Conservation (phyloP, 75 land plant genomes). For the Sequoiadendron giganteum region DNA sequence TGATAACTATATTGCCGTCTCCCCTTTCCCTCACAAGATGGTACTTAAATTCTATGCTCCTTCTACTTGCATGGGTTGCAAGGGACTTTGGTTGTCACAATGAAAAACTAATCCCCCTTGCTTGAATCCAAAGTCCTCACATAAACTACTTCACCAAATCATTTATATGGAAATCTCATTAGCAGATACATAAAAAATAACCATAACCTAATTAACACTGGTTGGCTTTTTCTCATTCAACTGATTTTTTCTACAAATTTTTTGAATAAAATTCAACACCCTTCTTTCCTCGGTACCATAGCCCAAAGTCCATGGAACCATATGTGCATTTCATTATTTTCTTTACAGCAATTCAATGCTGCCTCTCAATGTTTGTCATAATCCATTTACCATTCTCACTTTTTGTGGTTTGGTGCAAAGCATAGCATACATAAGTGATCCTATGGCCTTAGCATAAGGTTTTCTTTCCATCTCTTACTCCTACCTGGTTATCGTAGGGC, state of each 20-base stretch:
- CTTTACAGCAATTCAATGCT: not conserved
- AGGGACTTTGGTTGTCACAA: no score
- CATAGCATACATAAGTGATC: slow-evolving; percentile 11
- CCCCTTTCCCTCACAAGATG: not conserved
- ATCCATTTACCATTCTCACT: not conserved
- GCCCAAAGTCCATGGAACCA: not conserved
- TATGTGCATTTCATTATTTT: not conserved
- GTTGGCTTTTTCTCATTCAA: not conserved
- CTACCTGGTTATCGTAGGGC: not conserved
- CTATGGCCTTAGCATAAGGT: slow-evolving; percentile 8
- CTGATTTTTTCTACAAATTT: not conserved
- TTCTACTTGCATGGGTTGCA: no score
- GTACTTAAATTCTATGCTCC: not conserved
- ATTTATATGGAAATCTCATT: not conserved
- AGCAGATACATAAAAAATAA: no score
- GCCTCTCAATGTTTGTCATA: not conserved
- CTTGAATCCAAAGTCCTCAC: not conserved
- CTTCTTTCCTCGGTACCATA: not conserved
- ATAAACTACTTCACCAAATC: not conserved
- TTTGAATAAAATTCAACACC: not conserved
- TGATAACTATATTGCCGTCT: not conserved
- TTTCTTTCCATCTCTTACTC: slow-evolving; percentile 13
- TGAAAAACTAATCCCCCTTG: not conserved
- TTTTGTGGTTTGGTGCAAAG: not conserved
- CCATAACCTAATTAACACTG: no score